phyloP scores from a whole-genome alignment of 768 basidiomycete species.

The Mycena pura region DNA sequence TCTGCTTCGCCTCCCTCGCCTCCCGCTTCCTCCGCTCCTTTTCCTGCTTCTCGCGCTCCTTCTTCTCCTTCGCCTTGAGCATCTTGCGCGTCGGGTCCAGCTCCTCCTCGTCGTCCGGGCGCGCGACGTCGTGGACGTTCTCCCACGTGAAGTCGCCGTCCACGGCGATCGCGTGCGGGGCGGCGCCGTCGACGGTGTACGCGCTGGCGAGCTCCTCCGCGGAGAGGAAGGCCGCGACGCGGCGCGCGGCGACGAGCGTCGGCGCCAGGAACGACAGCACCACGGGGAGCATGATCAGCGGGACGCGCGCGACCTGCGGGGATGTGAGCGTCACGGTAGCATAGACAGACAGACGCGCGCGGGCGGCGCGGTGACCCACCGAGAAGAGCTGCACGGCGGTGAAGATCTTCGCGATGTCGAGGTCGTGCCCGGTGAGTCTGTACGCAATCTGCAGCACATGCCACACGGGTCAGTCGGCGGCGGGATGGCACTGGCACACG shows the following conservation, averaged over 20 bases:
- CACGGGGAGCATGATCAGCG: constrained; percentile 47
- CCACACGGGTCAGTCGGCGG: constrained; percentile 27
- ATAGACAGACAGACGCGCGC: too few relatives aligned
- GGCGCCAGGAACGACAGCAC: constrained; percentile 43
- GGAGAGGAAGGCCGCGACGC: constrained; percentile 40
- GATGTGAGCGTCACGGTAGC: too few relatives aligned
- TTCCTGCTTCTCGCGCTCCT: not conserved
- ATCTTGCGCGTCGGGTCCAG: not conserved
- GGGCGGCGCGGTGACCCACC: too few relatives aligned
- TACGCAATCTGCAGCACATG: constrained; percentile 21
- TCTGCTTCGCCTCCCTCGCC: constrained; percentile 15
- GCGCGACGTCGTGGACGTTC: constrained; percentile 37
- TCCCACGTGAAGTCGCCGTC: constrained; percentile 42
- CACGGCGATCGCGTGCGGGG: constrained; percentile 38
- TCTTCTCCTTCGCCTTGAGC: too few relatives aligned
- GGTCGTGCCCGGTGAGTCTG: constrained; percentile 6
- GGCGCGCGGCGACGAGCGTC: constrained; percentile 40
- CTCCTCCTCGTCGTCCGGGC: constrained; percentile 8
- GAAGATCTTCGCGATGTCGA: constrained; percentile 9
- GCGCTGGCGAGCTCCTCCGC: constrained; percentile 45
- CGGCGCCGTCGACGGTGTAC: constrained; percentile 36
- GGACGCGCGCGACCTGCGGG: constrained; percentile 45
- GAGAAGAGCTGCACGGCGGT: constrained; percentile 10
- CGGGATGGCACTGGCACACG: constrained; percentile 43
- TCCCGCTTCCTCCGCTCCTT: constrained; percentile 18